Conservation (phyloP, 306 rosid species). For the Astragalus glycyphyllos region DNA sequence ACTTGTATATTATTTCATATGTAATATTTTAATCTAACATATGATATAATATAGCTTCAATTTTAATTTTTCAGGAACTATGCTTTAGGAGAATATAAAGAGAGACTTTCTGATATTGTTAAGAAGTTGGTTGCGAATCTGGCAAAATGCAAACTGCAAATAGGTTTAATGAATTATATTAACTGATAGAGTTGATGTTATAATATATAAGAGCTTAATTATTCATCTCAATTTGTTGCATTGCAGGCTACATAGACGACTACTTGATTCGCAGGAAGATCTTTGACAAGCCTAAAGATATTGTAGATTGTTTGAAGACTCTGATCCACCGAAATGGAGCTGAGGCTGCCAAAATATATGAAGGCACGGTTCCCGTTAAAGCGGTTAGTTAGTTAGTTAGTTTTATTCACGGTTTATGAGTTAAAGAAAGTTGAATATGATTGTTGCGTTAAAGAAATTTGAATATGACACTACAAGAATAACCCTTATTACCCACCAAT, state of each 20-base stretch:
- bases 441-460: no score
- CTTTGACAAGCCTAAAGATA: constrained; percentile 38
- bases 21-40: not conserved
- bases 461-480: no score
- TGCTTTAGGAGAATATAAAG: not conserved
- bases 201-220: not conserved
- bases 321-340: constrained; percentile 27
- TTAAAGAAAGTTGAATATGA: not conserved
- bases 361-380: constrained; percentile 1
- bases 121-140: not conserved
- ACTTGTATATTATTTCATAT: not conserved
- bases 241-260: constrained; percentile 19
- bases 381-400: constrained; percentile 17
- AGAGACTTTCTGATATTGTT: not conserved
- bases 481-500: no score
- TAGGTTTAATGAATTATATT: constrained; percentile 20
- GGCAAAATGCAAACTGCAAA: not conserved
- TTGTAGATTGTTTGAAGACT: constrained; percentile 43
- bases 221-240: constrained; percentile 4
- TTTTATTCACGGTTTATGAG: no score
- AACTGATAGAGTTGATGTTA: not conserved
- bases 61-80: constrained; percentile 29
- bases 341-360: constrained; percentile 20
- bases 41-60: not conserved
- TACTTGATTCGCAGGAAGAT: not conserved